Conservation (phyloP, 2,329 filamentous ascomycete species). For the Apiospora marii region DNA sequence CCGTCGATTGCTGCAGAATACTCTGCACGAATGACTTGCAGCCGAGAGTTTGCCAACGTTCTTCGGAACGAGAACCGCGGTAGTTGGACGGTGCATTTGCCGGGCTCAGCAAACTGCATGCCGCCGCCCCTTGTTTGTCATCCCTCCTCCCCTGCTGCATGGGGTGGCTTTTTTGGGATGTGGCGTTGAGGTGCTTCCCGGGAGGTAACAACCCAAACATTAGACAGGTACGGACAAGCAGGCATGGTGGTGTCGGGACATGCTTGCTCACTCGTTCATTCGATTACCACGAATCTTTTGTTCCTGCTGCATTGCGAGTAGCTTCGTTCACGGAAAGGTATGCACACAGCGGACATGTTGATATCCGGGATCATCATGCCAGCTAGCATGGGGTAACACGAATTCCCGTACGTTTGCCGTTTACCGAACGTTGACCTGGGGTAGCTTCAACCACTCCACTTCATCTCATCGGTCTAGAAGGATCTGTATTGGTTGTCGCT, state of each 20-base stretch:
- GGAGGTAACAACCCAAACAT: neutral
- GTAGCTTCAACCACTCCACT: neutral
- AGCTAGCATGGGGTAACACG: neutral
- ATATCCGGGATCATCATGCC: neutral
- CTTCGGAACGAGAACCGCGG: neutral
- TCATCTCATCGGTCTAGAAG: too few relatives aligned
- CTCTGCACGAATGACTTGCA: neutral
- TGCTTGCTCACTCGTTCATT: neutral
- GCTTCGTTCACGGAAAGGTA: too few relatives aligned
- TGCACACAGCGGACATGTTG: neutral
- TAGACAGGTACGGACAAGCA: neutral
- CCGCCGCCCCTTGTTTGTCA: neutral
- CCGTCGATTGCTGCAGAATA: neutral
- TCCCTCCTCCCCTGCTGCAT: neutral
- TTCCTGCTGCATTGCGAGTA: neutral
- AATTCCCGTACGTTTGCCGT: neutral
- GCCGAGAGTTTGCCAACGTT: neutral
- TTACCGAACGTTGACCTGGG: neutral
- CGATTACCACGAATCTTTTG: neutral
- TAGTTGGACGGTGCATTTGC: neutral
- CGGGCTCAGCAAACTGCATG: neutral
- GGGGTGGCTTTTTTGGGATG: neutral
- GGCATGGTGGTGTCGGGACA: neutral
- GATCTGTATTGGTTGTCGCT: too few relatives aligned
- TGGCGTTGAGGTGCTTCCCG: neutral